A percentile compares a stretch with the other conserved stretches of the same genome.
Conservation (phyloP, 495 filamentous ascomycete genomes). For the Aspergillus indologenus region DNA sequence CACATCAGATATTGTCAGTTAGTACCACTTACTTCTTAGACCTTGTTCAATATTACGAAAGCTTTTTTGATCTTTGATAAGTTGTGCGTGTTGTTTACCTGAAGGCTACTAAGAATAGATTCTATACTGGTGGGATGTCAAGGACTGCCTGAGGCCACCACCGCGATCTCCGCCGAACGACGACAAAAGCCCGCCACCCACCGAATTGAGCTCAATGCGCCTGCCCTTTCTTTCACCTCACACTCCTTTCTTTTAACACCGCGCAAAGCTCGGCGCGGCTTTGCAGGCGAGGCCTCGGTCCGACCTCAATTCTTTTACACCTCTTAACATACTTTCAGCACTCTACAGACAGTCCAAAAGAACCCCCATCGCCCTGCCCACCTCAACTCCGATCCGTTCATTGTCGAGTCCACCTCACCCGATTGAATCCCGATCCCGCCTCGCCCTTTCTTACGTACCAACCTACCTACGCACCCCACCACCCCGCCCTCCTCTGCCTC, state of each 20-base stretch:
- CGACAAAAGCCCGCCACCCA: slow-evolving; percentile 4
- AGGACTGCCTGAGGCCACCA: slow-evolving; percentile 20
- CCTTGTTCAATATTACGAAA: too few species aligned
- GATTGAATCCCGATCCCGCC: neutral
- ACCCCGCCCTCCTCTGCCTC: neutral
- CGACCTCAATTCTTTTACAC: neutral
- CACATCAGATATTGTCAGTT: neutral
- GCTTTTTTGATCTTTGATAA: too few species aligned
- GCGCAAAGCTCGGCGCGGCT: neutral
- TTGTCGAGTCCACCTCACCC: neutral
- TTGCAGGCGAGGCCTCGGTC: neutral
- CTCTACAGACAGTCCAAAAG: neutral
- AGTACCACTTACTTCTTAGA: too few species aligned
- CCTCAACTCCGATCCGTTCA: neutral
- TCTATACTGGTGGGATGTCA: slow-evolving; percentile 1
- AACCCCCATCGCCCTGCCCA: neutral
- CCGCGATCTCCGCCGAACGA: slow-evolving; percentile 7
- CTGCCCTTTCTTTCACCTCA: neutral
- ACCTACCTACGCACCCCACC: neutral
- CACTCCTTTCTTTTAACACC: neutral
- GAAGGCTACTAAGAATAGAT: too few species aligned
- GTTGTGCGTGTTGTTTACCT: too few species aligned
- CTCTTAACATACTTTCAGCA: neutral
- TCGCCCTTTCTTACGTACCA: neutral
- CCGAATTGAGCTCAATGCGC: neutral